Evolutionary conservation across 345 rosid species (phyloP), one percentile per base, ranked within the genome.

Genomic region (Citrus cavaleriei): DNA sequence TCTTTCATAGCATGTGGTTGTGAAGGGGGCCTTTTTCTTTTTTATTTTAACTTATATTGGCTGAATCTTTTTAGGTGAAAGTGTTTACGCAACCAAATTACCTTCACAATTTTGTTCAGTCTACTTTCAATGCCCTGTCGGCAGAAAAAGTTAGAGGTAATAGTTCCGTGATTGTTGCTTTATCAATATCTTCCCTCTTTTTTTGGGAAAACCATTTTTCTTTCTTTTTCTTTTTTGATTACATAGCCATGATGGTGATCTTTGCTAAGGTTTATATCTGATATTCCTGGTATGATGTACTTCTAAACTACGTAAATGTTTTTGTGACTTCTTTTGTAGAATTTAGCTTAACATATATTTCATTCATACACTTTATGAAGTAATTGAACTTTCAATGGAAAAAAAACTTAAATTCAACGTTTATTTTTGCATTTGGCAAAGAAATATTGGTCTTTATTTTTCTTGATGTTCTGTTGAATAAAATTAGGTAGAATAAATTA

Each of bases 71-170:
- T 69, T 88, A 94, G 98, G 99, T 96, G 86, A 96, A 94, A 83
- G 99, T 93, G 72, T 96, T 96, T 79, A 78, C 34, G 78, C 97
- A 94, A 76, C 97, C 96, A 55, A 85, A 93, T 89, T 97, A 94
- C 85, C 80, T 94, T 68, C 82, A 92, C 30, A 97, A 94, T 79
- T 94, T 96, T 84, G 98, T 96, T 57, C 98, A 96, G 76, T 79
- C 98, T 59, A 91, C 99, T 59, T 94, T 96, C 82, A 85, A 91
- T 90, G 98, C 99, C 64, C 91, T 96, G 68, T 78, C 92, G 3
- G 71, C 89, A 7, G 86, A 90, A 81, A 93, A 96, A 82, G 91
- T 96, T 75, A 93, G 83, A 92, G 98, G 99, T 97, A 81, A 13
- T 73, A 42, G 34, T 75, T 78, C 73, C 7, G 13, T 61, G 10